These are phyloP conservation scores for Mycena epipterygia DNA, from an alignment of 768 basidiomycete genomes.

Conservation along the genomic window DNA sequence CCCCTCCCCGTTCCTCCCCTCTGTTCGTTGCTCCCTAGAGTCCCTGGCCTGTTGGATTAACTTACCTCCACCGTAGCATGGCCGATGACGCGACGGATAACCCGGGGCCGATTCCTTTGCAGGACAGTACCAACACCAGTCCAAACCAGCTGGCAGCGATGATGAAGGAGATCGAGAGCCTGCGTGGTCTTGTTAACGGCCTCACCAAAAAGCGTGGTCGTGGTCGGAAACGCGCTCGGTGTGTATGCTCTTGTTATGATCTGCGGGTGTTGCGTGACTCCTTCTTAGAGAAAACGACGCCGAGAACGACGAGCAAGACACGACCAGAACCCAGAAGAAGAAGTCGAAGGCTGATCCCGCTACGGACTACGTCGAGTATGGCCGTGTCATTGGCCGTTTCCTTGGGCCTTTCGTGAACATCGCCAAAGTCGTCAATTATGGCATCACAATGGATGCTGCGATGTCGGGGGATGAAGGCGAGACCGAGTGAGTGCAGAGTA, in stretches of 20 bases:
- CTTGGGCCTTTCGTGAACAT: not conserved
- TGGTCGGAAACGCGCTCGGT: not conserved
- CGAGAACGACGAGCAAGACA: not conserved
- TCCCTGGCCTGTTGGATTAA: not conserved
- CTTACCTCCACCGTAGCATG: not conserved
- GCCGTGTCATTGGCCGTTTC: conserved; percentile 6
- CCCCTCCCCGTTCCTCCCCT: not conserved
- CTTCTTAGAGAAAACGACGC: no score
- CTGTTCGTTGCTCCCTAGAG: not conserved
- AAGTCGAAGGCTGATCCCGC: not conserved
- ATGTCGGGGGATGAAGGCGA: not conserved
- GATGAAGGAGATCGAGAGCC: not conserved
- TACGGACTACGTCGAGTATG: not conserved
- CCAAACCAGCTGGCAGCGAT: not conserved
- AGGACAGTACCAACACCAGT: not conserved
- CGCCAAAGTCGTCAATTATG: not conserved
- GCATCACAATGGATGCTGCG: not conserved
- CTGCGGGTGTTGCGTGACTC: not conserved
- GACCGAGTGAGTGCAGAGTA: not conserved
- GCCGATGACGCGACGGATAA: not conserved
- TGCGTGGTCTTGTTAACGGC: not conserved
- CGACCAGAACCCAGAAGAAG: not conserved
- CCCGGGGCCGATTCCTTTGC: not conserved
- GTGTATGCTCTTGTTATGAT: conserved; percentile 15
- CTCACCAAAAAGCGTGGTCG: not conserved